Evolutionary conservation across 2,329 filamentous ascomycete genomes (phyloP).

Genomic region (Hypoxylon sp.): DNA sequence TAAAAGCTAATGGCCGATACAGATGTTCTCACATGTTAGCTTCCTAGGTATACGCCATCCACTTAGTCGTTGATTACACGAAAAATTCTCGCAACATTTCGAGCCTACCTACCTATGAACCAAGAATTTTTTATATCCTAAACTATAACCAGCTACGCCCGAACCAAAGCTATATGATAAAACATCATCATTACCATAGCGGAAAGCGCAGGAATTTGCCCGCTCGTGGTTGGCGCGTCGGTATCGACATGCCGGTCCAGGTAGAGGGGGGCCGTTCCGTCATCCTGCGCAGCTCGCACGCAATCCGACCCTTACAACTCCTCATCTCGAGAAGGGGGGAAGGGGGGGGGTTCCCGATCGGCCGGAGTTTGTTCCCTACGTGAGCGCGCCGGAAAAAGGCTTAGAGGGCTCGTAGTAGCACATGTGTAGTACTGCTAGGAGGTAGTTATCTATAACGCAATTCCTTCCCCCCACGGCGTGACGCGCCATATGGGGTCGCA

Average conservation of each 20-base stretch:
- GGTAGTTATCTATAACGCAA: conserved; percentile 38
- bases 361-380: background rate
- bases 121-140: conserved; percentile 1
- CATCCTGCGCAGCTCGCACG: conserved; percentile 34
- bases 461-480: conserved; percentile 41
- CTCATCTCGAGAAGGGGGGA: background rate
- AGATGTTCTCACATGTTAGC: background rate
- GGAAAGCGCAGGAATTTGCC: background rate
- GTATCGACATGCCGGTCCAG: conserved; percentile 5
- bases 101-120: background rate
- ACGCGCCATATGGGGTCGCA: conserved; percentile 30
- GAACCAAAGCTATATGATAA: background rate
- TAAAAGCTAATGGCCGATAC: background rate
- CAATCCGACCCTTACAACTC: conserved; percentile 30
- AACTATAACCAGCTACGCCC: background rate
- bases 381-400: background rate
- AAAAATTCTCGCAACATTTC: background rate
- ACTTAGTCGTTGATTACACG: conserved; percentile 10
- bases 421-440: background rate
- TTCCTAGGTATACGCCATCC: conserved; percentile 16
- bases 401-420: background rate
- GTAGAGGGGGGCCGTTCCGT: conserved; percentile 16
- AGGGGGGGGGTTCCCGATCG: too few relatives aligned
- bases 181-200: background rate
- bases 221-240: conserved; percentile 9